Evolutionary conservation across 2,329 filamentous ascomycete species (phyloP).

Genomic region (Polychaeton citri): DNA sequence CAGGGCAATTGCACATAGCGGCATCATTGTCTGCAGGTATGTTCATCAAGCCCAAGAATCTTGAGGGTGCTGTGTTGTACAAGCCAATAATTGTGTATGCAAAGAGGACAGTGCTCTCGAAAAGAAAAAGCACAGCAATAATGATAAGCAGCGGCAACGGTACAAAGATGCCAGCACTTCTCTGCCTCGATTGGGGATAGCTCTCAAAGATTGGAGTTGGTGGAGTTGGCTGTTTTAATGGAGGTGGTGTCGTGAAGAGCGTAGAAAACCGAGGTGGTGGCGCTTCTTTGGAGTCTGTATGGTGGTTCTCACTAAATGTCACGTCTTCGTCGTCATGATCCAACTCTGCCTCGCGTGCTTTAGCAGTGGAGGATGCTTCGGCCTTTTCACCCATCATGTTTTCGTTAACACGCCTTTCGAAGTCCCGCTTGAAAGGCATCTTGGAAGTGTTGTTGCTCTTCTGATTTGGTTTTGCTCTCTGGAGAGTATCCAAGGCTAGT

Average conservation of each 20-base stretch:
- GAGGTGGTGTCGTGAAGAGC: slow-evolving; percentile 11
- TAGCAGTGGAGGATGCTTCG: slow-evolving; percentile 1
- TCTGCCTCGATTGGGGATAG: slow-evolving; percentile 10
- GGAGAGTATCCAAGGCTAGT: no score
- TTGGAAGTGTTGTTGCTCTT: slow-evolving; percentile 1
- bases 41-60: slow-evolving; percentile 8
- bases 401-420: slow-evolving; percentile 20
- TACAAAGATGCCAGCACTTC: slow-evolving; percentile 19
- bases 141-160: slow-evolving; percentile 20
- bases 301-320: slow-evolving; percentile 1
- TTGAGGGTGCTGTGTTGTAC: slow-evolving; percentile 19
- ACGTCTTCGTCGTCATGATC: slow-evolving; percentile 12
- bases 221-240: slow-evolving; percentile 1
- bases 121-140: slow-evolving; percentile 18
- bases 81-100: slow-evolving; percentile 25
- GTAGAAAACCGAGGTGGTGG: slow-evolving; percentile 20
- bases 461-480: not conserved
- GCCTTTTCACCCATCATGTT: slow-evolving; percentile 9
- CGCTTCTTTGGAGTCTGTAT: slow-evolving; percentile 7
- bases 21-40: not conserved
- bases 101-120: slow-evolving; percentile 23
- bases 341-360: slow-evolving; percentile 8
- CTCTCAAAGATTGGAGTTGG: slow-evolving; percentile 12
- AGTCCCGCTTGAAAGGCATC: slow-evolving; percentile 17
- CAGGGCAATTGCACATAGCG: slow-evolving; percentile 7